Evolutionary conservation across 305 asterid species (phyloP), one percentile per base, ranked within the genome.

Genomic region (Fraxinus dipetala): DNA sequence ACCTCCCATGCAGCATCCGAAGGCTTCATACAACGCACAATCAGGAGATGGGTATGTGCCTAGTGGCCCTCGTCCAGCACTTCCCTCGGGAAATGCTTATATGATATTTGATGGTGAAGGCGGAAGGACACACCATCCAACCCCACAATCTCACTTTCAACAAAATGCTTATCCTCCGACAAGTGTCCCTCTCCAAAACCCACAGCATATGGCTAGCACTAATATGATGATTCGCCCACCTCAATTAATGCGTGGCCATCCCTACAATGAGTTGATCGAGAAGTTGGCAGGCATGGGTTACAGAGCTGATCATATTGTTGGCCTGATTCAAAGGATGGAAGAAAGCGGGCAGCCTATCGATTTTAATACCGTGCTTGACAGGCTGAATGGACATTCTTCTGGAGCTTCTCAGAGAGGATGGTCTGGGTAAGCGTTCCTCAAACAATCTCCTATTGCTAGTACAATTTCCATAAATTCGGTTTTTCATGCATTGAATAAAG

Each of bases 321-420:
- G 92, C 6, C 88, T 86, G 76, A 95, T 95, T 78, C 97, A 90
- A 80, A 92, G 97, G 94, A 87, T 95, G 75, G 98, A 95, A 84
- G 99, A 92, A 86, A 90, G 90, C 26, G 97, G 99, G 31, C 97
- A 91, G 84, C 77, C 93, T 61, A 87, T 95, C 24, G 99, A 95
- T 84, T 95, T 94, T 77, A 92, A 95, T 72, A 51, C 92, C 0
- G 93, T 95, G 85, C 91, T 92, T 1, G 98, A 95, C 78, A 84
- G 92, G 86, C 84, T 95, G 91, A 95, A 94, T 77, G 98, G 98
- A 38, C 94, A 90, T 81, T 72, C 97, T 54, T 86, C 93, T 34
- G 98, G 92, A 26, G 93, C 93, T 32, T 85, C 97, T 83, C 98
- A 91, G 89, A 89, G 97, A 87, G 94, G 90, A 77, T 92, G 99